A percentile compares a stretch with the other conserved stretches of the same genome.
phyloP scores from a whole-genome alignment of 2,329 filamentous ascomycete genomes.

The Lecanicillium sp. region DNA sequence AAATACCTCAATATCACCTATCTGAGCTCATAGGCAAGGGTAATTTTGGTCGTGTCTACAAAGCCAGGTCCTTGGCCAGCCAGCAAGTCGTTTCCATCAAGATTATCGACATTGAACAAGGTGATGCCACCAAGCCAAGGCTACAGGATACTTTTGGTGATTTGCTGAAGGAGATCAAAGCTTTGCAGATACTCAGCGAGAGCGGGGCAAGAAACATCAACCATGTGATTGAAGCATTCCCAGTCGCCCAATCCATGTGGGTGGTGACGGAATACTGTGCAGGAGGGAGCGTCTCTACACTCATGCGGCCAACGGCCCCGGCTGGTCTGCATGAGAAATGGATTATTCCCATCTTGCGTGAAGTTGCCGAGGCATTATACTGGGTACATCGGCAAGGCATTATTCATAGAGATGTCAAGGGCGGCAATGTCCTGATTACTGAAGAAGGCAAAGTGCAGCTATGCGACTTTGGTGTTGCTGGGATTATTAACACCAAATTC shows the following conservation, averaged over 20 bases:
- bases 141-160: slow-evolving; percentile 60
- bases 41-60: slow-evolving; percentile 67
- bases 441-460: slow-evolving; percentile 71
- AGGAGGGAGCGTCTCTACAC: slow-evolving; percentile 71
- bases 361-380: slow-evolving; percentile 56
- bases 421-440: slow-evolving; percentile 72
- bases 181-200: slow-evolving; percentile 65
- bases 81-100: slow-evolving; percentile 62
- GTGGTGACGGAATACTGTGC: slow-evolving; percentile 83
- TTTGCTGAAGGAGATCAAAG: slow-evolving; percentile 59
- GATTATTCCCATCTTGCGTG: slow-evolving; percentile 59
- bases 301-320: slow-evolving; percentile 57
- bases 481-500: slow-evolving; percentile 64
- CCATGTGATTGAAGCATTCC: slow-evolving; percentile 68
- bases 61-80: slow-evolving; percentile 40
- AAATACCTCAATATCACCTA: slow-evolving; percentile 58
- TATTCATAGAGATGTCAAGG: slow-evolving; percentile 65
- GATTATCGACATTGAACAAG: slow-evolving; percentile 76
- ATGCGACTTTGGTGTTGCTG: slow-evolving; percentile 78
- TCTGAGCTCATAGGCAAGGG: slow-evolving; percentile 68
- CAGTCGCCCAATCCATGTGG: slow-evolving; percentile 75
- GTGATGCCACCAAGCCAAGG: slow-evolving; percentile 58
- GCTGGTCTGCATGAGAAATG: slow-evolving; percentile 61
- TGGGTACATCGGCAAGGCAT: slow-evolving; percentile 63
- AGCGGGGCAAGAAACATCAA: slow-evolving; percentile 74